Percentiles rank a stretch among this genome's conserved stretches.
These are phyloP conservation scores for Escovopsis weberi DNA, from an alignment of 2,329 filamentous ascomycete genomes.

Conservation along the genomic window DNA sequence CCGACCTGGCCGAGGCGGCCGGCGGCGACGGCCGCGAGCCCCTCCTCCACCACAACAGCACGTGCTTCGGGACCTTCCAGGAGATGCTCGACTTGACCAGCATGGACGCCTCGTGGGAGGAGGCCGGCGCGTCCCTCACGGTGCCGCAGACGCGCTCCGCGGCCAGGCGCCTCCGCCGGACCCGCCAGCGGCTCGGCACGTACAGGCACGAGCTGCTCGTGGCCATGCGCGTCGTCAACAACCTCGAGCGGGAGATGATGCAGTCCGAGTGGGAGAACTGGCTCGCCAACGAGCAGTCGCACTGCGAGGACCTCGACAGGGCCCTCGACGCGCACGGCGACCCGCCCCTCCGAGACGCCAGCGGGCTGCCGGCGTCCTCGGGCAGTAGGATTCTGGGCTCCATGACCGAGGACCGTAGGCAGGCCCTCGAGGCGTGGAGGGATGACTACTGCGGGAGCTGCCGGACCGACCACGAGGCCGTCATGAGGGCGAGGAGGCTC, in stretches of 20 bases:
- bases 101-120: constrained; percentile 40
- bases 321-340: constrained; percentile 23
- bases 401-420: constrained; percentile 17
- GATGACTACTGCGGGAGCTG: constrained; percentile 43
- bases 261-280: constrained; percentile 88
- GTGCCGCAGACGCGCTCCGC: constrained; percentile 36
- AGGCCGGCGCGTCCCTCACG: constrained; percentile 32
- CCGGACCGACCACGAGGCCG: constrained; percentile 25
- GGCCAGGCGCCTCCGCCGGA: constrained; percentile 55
- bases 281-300: constrained; percentile 62
- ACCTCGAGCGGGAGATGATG: constrained; percentile 73
- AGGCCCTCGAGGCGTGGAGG: constrained; percentile 33
- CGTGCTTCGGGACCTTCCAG: constrained; percentile 47
- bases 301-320: constrained; percentile 50
- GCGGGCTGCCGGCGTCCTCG: constrained; percentile 10
- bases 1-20: constrained; percentile 57
- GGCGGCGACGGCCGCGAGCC: constrained; percentile 17
- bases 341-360: constrained; percentile 1
- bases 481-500: constrained; percentile 18
- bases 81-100: constrained; percentile 43
- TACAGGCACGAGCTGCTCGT: constrained; percentile 87
- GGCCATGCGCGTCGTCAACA: constrained; percentile 79
- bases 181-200: constrained; percentile 67
- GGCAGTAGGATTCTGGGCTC: constrained; percentile 19
- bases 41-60: constrained; percentile 31